Evolutionary conservation across 805 yeast genomes (phyloP), one percentile per base, ranked within the genome.

Genomic region (Ogataea salicorniae): DNA sequence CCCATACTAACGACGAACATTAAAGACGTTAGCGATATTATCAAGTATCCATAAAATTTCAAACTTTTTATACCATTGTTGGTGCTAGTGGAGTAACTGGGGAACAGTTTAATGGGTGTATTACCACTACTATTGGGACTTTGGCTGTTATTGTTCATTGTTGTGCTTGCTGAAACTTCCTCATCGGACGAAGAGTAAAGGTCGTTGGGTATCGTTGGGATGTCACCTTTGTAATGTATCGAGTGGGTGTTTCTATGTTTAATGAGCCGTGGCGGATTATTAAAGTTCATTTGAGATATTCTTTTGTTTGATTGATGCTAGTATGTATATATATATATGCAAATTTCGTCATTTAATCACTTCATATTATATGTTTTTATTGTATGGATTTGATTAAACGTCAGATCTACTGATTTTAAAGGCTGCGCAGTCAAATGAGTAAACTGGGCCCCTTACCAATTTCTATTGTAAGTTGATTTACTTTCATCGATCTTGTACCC

Each of bases 1-100:
- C 70, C 70, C 7, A 63, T 50, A 14, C 67, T 57, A 11, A 60
- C 35, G 2, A 59, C 45, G 39, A 61, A 66, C 26, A 59, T 42
- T 2, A 57, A 5, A 67, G 67, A 61, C 5, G 66, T 60, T 4
- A 45, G 39, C 1, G 46, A 35, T 5, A 67, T 40, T 17, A 67
- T 51, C 13, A 57, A n/a, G 16, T 56, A 55, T 3, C 71, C 72
- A 36, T 55, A 57, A 22, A 55, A 17, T 34, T 51, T 45, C 17
- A 63, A 44, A n/a, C 51, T 43, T 2, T 26, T 26, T 26, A 26
- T 9, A 26, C 31, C 20, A 20, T 20, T 20, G 20, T 20, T 20
- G 20, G 20, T 26, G 31, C 31, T 26, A 20, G 4, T 20, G 3
- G 20, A 20, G 31, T 26, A 26, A 26, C 13, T 26, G 31, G 4